These are phyloP conservation scores for Diaporthe batatas DNA, from an alignment of 2,329 filamentous ascomycete genomes.

Conservation along the genomic window DNA sequence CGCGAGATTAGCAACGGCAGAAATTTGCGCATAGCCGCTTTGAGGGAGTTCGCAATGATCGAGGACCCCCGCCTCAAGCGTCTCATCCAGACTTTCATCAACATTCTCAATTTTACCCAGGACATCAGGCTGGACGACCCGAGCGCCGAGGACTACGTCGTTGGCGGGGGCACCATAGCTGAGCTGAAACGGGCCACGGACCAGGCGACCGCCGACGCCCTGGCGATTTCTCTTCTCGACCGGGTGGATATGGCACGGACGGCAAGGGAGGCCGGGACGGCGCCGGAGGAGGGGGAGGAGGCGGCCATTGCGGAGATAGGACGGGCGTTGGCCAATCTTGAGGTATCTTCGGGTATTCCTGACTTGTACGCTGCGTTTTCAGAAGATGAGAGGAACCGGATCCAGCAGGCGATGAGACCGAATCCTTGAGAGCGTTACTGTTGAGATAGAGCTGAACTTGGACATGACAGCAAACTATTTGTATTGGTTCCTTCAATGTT, in stretches of 20 bases:
- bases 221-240: not conserved
- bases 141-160: not conserved
- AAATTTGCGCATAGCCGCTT: not conserved
- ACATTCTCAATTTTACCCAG: not conserved
- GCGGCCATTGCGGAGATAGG: not conserved
- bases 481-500: too few relatives aligned
- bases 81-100: not conserved
- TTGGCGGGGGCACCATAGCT: not conserved
- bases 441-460: not conserved
- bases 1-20: not conserved
- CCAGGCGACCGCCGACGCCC: not conserved
- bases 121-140: constrained; percentile 3
- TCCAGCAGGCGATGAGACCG: not conserved
- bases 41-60: not conserved
- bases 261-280: not conserved
- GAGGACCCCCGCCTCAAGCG: not conserved
- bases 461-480: too few relatives aligned
- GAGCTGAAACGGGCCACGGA: constrained; percentile 2
- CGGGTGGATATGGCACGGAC: not conserved
- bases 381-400: not conserved
- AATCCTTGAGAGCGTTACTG: not conserved
- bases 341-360: not conserved
- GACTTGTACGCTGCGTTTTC: not conserved
- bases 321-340: not conserved
- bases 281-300: not conserved